Conservation (phyloP, 75 land plant species). For the Picea glauca region DNA sequence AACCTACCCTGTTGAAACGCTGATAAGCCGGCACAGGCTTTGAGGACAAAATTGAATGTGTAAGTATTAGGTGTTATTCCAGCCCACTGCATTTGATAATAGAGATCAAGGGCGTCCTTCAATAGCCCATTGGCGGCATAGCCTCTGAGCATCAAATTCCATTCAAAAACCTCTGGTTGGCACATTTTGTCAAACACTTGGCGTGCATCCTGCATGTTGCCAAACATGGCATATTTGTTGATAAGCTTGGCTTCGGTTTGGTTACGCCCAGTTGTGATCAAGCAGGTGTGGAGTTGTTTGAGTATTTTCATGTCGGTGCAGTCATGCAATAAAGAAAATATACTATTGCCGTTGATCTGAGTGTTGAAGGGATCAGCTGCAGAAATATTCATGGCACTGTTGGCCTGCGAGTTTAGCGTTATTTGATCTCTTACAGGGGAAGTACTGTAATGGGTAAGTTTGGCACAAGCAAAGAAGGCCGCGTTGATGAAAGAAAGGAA, state of each 20-base stretch:
- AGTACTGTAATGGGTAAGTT: too few relatives aligned
- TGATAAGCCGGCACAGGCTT: conserved; percentile 17
- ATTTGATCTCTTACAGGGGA: too few relatives aligned
- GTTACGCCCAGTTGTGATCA: too few relatives aligned
- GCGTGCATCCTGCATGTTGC: neutral
- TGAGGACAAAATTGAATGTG: conserved; percentile 25
- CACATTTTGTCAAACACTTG: conserved; percentile 7
- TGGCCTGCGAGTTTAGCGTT: too few relatives aligned
- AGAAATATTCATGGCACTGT: too few relatives aligned
- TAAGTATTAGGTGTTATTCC: conserved; percentile 24
- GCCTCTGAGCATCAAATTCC: conserved; percentile 39
- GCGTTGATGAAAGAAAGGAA: too few relatives aligned
- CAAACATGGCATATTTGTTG: neutral
- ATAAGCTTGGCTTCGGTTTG: neutral
- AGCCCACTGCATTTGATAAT: conserved; percentile 12
- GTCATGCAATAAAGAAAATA: too few relatives aligned
- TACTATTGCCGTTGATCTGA: too few relatives aligned
- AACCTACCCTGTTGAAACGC: conserved; percentile 15
- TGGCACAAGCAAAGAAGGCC: too few relatives aligned
- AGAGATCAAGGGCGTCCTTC: conserved; percentile 24
- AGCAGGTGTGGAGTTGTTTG: too few relatives aligned
- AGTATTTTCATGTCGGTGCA: too few relatives aligned
- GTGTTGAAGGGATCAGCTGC: too few relatives aligned
- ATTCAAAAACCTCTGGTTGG: conserved; percentile 16
- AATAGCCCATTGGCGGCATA: conserved; percentile 19